These are phyloP conservation scores for Aureobasidium sp. DNA, from an alignment of 2,329 filamentous ascomycete genomes.

Conservation along the genomic window DNA sequence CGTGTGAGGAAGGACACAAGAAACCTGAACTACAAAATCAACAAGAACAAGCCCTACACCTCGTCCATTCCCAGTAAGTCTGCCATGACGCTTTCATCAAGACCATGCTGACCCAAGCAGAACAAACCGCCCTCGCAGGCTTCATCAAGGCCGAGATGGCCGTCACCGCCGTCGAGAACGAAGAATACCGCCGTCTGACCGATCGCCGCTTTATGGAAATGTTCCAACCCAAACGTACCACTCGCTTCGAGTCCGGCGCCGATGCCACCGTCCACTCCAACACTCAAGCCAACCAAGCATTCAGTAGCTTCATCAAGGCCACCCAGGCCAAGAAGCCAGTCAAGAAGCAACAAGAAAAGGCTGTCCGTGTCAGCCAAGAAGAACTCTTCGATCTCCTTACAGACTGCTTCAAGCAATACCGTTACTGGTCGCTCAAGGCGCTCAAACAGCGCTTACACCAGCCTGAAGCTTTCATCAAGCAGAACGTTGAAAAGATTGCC, in stretches of 20 bases:
- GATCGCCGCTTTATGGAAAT: constrained; percentile 35
- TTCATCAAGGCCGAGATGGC: constrained; percentile 68
- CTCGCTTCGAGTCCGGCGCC: constrained; percentile 36
- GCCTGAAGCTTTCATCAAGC: constrained; percentile 86
- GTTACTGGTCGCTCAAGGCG: constrained; percentile 89
- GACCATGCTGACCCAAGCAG: constrained; percentile 31
- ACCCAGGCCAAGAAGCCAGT: constrained; percentile 19
- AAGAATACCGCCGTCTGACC: constrained; percentile 57
- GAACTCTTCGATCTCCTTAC: constrained; percentile 82
- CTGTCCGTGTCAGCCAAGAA: constrained; percentile 80
- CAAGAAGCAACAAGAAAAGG: constrained; percentile 64
- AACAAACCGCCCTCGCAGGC: constrained; percentile 69
- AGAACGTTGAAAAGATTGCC: constrained; percentile 74
- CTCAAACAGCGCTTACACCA: constrained; percentile 71
- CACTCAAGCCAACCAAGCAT: constrained; percentile 23
- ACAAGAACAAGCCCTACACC: constrained; percentile 21
- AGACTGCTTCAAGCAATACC: constrained; percentile 71
- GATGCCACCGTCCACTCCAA: constrained; percentile 30
- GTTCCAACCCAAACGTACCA: constrained; percentile 38
- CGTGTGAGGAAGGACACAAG: constrained; percentile 13
- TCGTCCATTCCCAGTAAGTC: constrained; percentile 15
- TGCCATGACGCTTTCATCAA: neutral
- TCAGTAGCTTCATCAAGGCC: constrained; percentile 25
- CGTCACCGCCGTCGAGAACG: constrained; percentile 62
- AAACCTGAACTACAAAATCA: constrained; percentile 15